Base-by-base conservation (phyloP, 73 alveolate species). In the Uronychia setigera region DNA sequence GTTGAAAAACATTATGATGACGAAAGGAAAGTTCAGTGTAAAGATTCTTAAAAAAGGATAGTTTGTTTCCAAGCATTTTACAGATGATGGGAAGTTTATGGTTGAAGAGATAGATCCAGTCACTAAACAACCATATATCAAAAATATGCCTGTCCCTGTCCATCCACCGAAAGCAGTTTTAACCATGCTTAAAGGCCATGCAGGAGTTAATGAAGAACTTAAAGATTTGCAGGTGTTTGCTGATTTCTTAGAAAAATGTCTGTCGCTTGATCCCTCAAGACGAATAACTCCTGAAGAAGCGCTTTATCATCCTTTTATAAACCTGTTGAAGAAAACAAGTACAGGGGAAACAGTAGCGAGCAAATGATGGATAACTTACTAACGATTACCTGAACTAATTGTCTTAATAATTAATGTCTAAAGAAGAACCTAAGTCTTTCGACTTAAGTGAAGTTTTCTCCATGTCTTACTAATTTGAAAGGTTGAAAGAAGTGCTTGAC, bases 211-310 rank as follows among this genome's bases (percentile, higher is more conserved):
- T 0, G 97, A 92, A 59, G 94, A 96, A 32, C 67, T 77, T 35
- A 89, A 88, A 81, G 88, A 82, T 78, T 76, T 94, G 67, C 77
- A 35, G 29, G 31, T 35, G 31, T 94, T 96, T 59, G 91, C 94
- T 46, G 98, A 96, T 85, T 95, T 96, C 57, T 80, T 96, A 5
- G 98, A 91, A 67, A 93, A 94, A 80, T 91, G 97, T 77, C 88
- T 95, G 59, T 83, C 74, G 34, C 78, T 92, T 33, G 98, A 96
- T 77, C 97, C 97, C n/a, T 87, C 91, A 57, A 93, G 95, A 35
- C 87, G 99, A 88, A 91, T 95, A 29, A 92, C 96, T 29, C 95
- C 99, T 26, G 98, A 93, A 77, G 94, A 93, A 31, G 99, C 98
- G n/a, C 86, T 96, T 1, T 59, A 60, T 30, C 98, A 96, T 81